These are phyloP conservation scores for Aspergillus biplanus DNA, from an alignment of 495 filamentous ascomycete genomes.

Conservation along the genomic window DNA sequence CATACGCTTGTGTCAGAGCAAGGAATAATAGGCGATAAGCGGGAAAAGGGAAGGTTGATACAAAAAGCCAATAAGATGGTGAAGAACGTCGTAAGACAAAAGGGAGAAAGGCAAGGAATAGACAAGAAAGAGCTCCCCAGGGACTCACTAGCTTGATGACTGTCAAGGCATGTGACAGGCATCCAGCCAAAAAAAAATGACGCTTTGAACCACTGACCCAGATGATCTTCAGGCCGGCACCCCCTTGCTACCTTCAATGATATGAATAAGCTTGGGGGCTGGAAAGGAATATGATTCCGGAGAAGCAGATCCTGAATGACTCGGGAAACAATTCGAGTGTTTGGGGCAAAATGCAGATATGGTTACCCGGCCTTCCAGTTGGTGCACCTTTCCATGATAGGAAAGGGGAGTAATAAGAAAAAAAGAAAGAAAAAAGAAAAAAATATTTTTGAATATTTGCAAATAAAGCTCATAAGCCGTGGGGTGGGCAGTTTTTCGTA, in stretches of 20 bases:
- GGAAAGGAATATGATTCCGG: constrained; percentile 5
- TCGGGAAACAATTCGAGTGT: not conserved
- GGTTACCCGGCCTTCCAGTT: constrained; percentile 5
- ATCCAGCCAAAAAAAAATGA: not conserved
- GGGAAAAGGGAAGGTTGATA: not conserved
- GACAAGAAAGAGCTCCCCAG: constrained; percentile 1
- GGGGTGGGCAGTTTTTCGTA: not conserved
- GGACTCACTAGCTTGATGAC: constrained; percentile 1
- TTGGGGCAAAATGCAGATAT: not conserved
- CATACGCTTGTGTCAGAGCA: not conserved
- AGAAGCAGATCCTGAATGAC: constrained; percentile 3
- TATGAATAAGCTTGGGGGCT: too few species aligned
- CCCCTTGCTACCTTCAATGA: not conserved
- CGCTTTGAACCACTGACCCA: not conserved
- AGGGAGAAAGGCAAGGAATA: constrained; percentile 10
- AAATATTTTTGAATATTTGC: not conserved
- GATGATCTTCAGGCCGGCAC: constrained; percentile 2
- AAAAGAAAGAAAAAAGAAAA: constrained; percentile 10
- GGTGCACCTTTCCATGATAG: constrained; percentile 6
- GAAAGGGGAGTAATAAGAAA: constrained; percentile 7
- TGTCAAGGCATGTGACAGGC: constrained; percentile 5
- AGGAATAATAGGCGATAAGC: not conserved
- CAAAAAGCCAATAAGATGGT: constrained; percentile 1
- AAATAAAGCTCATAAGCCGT: too few species aligned
- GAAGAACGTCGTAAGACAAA: constrained; percentile 7